Evolutionary conservation across 1,284 basidiomycete species (phyloP).

Genomic region (Stygiomarasmius scandens): DNA sequence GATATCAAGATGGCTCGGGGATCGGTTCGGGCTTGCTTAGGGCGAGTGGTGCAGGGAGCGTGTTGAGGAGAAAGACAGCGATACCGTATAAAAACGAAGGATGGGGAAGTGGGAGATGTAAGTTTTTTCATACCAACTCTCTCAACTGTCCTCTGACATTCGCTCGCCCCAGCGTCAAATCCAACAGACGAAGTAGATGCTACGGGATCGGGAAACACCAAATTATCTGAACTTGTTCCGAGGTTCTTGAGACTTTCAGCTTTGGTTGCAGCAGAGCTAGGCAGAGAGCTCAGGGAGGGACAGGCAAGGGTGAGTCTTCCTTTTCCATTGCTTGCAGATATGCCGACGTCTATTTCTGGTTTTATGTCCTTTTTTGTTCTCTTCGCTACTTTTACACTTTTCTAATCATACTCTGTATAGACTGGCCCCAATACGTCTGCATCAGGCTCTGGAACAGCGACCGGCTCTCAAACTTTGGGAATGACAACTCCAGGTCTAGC

Average conservation of each 20-base stretch:
- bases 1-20: slow-evolving; percentile 71
- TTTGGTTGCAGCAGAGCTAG: slow-evolving; percentile 72
- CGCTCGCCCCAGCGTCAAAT: too few relatives aligned
- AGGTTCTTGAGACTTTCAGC: slow-evolving; percentile 76
- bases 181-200: slow-evolving; percentile 22
- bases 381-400: too few relatives aligned
- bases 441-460: too few relatives aligned
- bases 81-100: slow-evolving; percentile 21
- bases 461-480: too few relatives aligned
- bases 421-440: too few relatives aligned
- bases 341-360: too few relatives aligned
- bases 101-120: background rate
- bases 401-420: too few relatives aligned
- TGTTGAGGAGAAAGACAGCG: slow-evolving; percentile 51
- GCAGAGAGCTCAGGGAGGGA: slow-evolving; percentile 55
- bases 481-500: too few relatives aligned
- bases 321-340: background rate
- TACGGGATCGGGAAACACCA: slow-evolving; percentile 59
- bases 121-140: too few relatives aligned
- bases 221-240: slow-evolving; percentile 67
- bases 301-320: slow-evolving; percentile 21
- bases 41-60: slow-evolving; percentile 54
- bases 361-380: too few relatives aligned
- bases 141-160: too few relatives aligned
- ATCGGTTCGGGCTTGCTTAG: slow-evolving; percentile 68